Evolutionary conservation across 108 stramenopile species (phyloP), one percentile per base, ranked within the genome.

Genomic region (Fragilaria crotonensis): DNA sequence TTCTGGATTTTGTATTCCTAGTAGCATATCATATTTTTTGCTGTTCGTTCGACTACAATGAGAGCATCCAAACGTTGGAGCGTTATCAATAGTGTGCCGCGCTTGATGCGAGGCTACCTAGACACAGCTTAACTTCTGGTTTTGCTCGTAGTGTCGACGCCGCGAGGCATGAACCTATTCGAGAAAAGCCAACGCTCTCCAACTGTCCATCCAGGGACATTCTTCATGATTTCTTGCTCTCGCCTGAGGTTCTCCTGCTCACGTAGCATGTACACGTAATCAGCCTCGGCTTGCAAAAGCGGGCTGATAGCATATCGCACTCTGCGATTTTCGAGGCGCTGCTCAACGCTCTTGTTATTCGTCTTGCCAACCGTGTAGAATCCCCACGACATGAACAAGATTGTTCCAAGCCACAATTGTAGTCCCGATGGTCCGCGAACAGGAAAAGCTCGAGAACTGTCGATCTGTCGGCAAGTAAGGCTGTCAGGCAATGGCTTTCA

Each of bases 401-500:
- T 64, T 30, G 75, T 56, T 11, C 81, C 92, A 9, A 71, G 57
- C 81, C 88, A 94, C 14, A 94, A 62, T 67, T 83, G 81, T 75
- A 75, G 80, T 53, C 88, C 92, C 52, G 78, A 84, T 9, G 89
- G 89, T 49, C 92, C 92, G 53, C 92, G 86, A 36, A n/a, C 25
- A 22, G 77, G 76, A 50, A 77, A 68, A 60, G 57, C 64, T 49
- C 79, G 65, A 25, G 45, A 67, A 30, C 59, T 68, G 58, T 76
- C 75, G 27, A 76, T 30, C 75, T 76, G 45, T 17, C 44, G n/a
- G 4, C n/a, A 5, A 5, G 18, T n/a, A 25, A 2, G 23, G 3
- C 3, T 4, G 26, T 26, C 26, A 28, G 9, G 2, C 2, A 1
- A 21, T 46, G 22, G 45, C 2, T 46, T 29, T 33, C n/a, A n/a